A percentile compares a stretch with the other conserved stretches of the same genome.
phyloP scores from a whole-genome alignment of 2,329 filamentous ascomycete genomes.

The Alternaria dauci region DNA sequence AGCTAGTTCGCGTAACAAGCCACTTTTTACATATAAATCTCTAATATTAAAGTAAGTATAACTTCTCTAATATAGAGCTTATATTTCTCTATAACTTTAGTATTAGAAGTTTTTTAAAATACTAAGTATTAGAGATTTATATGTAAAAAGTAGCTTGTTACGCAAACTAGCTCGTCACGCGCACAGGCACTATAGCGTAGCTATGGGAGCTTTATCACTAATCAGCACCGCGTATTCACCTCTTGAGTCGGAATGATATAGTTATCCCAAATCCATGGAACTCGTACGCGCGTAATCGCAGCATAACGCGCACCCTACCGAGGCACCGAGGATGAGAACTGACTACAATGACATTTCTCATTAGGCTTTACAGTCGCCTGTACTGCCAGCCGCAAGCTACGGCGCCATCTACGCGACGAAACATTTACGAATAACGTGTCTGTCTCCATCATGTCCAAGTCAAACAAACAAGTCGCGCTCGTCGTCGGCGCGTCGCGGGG shows the following conservation, averaged over 20 bases:
- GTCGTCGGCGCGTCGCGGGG: constrained; percentile 80
- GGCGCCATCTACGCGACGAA: neutral
- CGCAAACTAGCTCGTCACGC: no score
- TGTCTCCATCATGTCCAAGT: constrained; percentile 15
- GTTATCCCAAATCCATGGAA: constrained; percentile 9
- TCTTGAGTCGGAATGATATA: constrained; percentile 7
- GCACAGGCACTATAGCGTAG: no score
- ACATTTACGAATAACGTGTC: neutral
- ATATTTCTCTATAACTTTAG: no score
- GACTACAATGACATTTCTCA: constrained; percentile 3
- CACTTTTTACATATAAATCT: no score
- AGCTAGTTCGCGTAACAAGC: no score
- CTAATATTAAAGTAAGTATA: no score
- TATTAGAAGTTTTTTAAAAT: no score
- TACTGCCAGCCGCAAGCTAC: neutral
- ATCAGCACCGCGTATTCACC: constrained; percentile 20
- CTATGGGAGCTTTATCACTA: constrained; percentile 26
- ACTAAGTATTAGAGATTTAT: no score
- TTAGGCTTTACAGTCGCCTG: neutral
- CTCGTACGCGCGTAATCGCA: neutral
- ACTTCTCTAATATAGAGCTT: no score
- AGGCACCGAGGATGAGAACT: constrained; percentile 3
- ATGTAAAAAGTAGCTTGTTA: no score
- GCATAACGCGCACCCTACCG: neutral
- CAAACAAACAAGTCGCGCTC: constrained; percentile 66